Percentiles rank a stretch among this genome's conserved stretches.
These are phyloP conservation scores for Chlorella vulgaris DNA, from an alignment of 139 green algal genomes.

Conservation along the genomic window DNA sequence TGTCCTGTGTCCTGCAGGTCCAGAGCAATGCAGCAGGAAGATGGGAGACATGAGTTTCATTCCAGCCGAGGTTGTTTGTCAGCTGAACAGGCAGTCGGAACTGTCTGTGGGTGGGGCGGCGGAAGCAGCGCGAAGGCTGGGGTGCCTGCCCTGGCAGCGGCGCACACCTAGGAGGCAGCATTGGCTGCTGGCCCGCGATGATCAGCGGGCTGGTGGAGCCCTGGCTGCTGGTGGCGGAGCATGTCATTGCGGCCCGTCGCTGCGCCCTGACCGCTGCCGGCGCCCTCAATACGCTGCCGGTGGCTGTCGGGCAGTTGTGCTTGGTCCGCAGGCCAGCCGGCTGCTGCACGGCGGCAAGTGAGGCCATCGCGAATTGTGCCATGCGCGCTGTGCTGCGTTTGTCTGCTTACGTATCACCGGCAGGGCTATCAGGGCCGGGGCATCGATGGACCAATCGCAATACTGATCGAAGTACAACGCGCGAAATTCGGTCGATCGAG, in stretches of 20 bases:
- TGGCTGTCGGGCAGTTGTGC: background rate
- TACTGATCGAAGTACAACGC: too few species aligned
- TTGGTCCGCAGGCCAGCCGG: background rate
- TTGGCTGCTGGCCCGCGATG: slow-evolving; percentile 36
- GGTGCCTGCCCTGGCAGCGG: too few species aligned
- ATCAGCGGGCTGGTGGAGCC: slow-evolving; percentile 20
- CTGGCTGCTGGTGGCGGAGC: slow-evolving; percentile 10
- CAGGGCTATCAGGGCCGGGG: too few species aligned
- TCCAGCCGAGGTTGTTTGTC: too few species aligned
- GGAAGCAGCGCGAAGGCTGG: too few species aligned
- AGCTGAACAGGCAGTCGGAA: too few species aligned
- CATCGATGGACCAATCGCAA: too few species aligned
- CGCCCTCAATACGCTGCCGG: slow-evolving; percentile 2
- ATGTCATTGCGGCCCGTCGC: slow-evolving; percentile 29
- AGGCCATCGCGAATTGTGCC: background rate
- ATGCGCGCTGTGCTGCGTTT: background rate
- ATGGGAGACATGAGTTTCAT: background rate
- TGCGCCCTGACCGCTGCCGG: background rate
- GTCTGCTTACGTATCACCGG: too few species aligned
- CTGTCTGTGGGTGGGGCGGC: too few species aligned
- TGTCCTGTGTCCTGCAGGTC: slow-evolving; percentile 64
- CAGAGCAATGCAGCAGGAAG: background rate
- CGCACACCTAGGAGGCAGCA: slow-evolving; percentile 42
- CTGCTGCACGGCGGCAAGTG: background rate
- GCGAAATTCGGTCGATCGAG: too few species aligned